These are phyloP conservation scores for Tetrahymena elliotti DNA, from an alignment of 73 alveolate genomes.

Conservation along the genomic window DNA sequence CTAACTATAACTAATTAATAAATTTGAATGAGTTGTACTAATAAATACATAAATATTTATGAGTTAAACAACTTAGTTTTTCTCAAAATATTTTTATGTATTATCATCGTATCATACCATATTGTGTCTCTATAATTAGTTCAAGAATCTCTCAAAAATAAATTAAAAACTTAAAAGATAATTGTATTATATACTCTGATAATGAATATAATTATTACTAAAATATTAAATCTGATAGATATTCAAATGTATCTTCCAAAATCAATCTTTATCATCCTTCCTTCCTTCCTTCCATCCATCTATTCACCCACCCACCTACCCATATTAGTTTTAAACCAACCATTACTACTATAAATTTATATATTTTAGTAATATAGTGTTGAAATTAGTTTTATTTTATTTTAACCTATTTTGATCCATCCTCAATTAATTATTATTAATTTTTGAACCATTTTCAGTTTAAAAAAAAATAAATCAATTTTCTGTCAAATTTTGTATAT, in stretches of 20 bases:
- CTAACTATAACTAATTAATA: no score
- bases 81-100: neutral
- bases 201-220: neutral
- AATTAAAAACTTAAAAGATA: neutral
- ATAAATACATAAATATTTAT: neutral
- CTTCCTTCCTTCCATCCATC: neutral
- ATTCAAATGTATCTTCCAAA: neutral
- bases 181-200: neutral
- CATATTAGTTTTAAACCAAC: neutral
- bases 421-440: neutral
- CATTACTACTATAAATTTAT: neutral
- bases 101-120: neutral
- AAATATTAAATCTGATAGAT: neutral
- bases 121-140: neutral
- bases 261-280: no score
- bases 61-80: neutral
- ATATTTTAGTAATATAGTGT: neutral
- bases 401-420: neutral
- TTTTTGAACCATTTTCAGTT: no score
- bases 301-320: neutral
- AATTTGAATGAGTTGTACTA: neutral
- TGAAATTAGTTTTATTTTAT: neutral
- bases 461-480: no score
- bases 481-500: no score
- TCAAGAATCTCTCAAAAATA: neutral